phyloP scores from a whole-genome alignment of 148 eudicot species.

The Fagopyrum esculentum region DNA sequence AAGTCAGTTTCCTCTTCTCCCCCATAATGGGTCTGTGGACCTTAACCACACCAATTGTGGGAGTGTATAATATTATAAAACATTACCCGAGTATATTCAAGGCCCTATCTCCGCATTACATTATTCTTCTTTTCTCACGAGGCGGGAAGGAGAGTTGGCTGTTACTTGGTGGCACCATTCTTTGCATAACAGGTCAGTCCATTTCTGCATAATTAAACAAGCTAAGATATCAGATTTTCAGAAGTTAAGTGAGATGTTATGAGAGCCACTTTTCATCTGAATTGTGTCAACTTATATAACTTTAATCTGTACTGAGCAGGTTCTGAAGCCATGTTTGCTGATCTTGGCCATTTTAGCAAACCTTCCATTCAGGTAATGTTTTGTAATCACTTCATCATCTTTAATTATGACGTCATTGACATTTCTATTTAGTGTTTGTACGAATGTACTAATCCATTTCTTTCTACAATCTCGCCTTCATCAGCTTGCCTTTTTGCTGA shows the following conservation, averaged over 20 bases:
- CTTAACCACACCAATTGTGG: constrained; percentile 49
- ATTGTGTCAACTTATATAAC: background rate
- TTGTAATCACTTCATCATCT: background rate
- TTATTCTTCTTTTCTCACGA: constrained; percentile 30
- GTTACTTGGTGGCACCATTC: constrained; percentile 48
- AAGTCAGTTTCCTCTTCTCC: constrained; percentile 64
- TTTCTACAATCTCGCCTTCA: background rate
- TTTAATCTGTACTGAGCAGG: constrained; percentile 29
- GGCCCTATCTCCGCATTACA: constrained; percentile 55
- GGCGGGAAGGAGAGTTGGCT: constrained; percentile 54
- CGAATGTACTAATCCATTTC: background rate
- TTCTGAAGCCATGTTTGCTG: constrained; percentile 73
- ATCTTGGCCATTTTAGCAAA: constrained; percentile 57
- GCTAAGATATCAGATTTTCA: background rate
- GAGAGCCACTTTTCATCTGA: background rate
- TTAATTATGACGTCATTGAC: background rate
- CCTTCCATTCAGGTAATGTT: constrained; percentile 47
- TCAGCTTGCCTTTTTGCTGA: constrained; percentile 54
- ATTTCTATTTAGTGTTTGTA: background rate
- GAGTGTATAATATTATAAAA: constrained; percentile 43
- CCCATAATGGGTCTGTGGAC: constrained; percentile 66
- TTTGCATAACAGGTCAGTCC: constrained; percentile 53
- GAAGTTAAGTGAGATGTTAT: background rate
- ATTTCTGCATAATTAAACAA: background rate
- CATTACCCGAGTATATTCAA: constrained; percentile 55